Percentiles rank a stretch among this genome's conserved stretches.
These are phyloP conservation scores for Saccharomycopsis fermentans DNA, from an alignment of 805 yeast genomes.

Conservation along the genomic window DNA sequence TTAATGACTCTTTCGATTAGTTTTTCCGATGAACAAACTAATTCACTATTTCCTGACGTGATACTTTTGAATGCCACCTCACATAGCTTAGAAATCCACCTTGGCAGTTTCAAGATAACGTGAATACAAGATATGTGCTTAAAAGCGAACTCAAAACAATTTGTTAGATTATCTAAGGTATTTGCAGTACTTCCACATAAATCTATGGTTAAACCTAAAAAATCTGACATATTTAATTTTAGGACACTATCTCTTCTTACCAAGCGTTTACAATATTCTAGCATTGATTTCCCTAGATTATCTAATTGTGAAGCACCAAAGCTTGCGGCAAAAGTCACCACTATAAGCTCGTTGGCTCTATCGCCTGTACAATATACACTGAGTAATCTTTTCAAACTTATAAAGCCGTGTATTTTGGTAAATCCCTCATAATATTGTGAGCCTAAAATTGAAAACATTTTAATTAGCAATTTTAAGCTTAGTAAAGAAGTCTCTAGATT, in stretches of 20 bases:
- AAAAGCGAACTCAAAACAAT: slow-evolving; percentile 26
- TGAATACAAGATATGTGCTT: slow-evolving; percentile 23
- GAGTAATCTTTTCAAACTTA: slow-evolving; percentile 36
- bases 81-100: slow-evolving; percentile 28
- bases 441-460: slow-evolving; percentile 38
- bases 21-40: background rate
- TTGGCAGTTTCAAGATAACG: slow-evolving; percentile 25
- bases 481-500: slow-evolving; percentile 26
- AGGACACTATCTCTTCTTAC: slow-evolving; percentile 19
- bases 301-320: slow-evolving; percentile 32
- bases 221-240: slow-evolving; percentile 34
- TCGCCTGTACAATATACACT: slow-evolving; percentile 40
- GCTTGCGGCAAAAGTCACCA: slow-evolving; percentile 32
- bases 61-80: slow-evolving; percentile 25
- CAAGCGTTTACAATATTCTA: slow-evolving; percentile 18
- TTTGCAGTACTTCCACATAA: slow-evolving; percentile 22
- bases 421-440: slow-evolving; percentile 39
- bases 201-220: slow-evolving; percentile 28
- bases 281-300: slow-evolving; percentile 17
- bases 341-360: slow-evolving; percentile 24
- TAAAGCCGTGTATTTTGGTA: slow-evolving; percentile 41
- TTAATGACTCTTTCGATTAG: slow-evolving; percentile 4
- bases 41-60: slow-evolving; percentile 13
- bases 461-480: slow-evolving; percentile 37
- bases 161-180: slow-evolving; percentile 23